These are phyloP conservation scores for Neonectria neomacrospora DNA, from an alignment of 2,329 filamentous ascomycete genomes.

Conservation along the genomic window DNA sequence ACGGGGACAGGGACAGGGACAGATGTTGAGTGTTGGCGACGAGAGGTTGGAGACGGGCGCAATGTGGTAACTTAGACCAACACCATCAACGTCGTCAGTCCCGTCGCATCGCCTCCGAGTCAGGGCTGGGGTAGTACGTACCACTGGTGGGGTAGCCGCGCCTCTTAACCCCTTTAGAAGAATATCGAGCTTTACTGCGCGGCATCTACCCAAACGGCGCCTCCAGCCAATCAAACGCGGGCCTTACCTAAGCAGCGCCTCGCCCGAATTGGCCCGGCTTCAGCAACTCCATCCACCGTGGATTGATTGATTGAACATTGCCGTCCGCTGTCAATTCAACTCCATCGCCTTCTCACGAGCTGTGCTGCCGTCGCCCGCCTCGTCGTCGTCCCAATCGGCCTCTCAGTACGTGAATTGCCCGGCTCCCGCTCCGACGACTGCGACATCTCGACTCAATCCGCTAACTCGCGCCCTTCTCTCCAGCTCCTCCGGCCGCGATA, in stretches of 20 bases:
- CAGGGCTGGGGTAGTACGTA: background rate
- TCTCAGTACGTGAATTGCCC: slow-evolving; percentile 34
- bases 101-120: background rate
- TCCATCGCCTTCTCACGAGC: slow-evolving; percentile 13
- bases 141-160: background rate
- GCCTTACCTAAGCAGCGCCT: slow-evolving; percentile 41
- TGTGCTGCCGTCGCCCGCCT: slow-evolving; percentile 28
- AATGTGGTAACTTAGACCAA: slow-evolving; percentile 24
- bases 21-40: background rate
- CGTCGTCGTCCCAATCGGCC: slow-evolving; percentile 36
- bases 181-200: background rate
- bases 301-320: slow-evolving; percentile 26
- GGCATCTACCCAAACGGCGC: too few relatives aligned
- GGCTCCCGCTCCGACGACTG: accelerated
- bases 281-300: slow-evolving; percentile 29
- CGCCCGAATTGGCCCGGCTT: slow-evolving; percentile 36
- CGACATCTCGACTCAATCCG: background rate
- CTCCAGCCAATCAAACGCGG: slow-evolving; percentile 32
- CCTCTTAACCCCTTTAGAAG: slow-evolving; percentile 1
- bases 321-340: slow-evolving; percentile 2
- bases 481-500: slow-evolving; percentile 6
- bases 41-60: slow-evolving; percentile 9
- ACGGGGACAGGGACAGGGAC: background rate
- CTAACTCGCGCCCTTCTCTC: background rate
- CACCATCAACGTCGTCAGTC: background rate